A percentile compares a stretch with the other conserved stretches of the same genome.
Evolutionary conservation across 176 grass and related monocot species (phyloP).

Genomic region (Cenchrus americanus): DNA sequence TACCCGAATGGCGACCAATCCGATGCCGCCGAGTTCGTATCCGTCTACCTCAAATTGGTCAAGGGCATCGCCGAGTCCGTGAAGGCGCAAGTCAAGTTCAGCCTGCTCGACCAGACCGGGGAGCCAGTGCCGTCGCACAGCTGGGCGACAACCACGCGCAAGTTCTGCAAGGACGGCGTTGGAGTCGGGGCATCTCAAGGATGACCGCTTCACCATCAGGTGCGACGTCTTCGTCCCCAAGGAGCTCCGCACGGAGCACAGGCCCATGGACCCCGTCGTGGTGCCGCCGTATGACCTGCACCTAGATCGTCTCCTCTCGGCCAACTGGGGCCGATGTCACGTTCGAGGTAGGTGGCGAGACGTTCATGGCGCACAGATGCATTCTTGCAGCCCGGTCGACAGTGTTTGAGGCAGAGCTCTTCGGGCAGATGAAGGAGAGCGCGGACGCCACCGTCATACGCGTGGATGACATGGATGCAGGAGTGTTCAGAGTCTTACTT

Average conservation of each 20-base stretch:
- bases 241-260: not conserved
- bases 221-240: not conserved
- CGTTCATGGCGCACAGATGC: not conserved
- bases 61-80: not conserved
- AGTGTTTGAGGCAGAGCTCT: not conserved
- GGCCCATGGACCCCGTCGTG: not conserved
- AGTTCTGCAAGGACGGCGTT: not conserved
- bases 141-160: not conserved
- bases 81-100: not conserved
- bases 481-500: not conserved
- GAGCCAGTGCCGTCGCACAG: not conserved
- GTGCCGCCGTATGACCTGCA: constrained; percentile 4
- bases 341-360: not conserved
- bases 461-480: not conserved
- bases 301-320: not conserved
- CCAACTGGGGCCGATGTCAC: not conserved
- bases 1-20: not conserved
- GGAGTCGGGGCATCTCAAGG: not conserved
- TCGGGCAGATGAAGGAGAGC: not conserved
- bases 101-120: not conserved
- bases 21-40: not conserved
- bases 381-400: not conserved
- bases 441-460: not conserved
- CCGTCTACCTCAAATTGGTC: not conserved
- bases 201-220: constrained; percentile 13